A percentile compares a stretch with the other conserved stretches of the same genome.
phyloP scores from a whole-genome alignment of 352 stramenopile genomes.

The Pythium diclinum region DNA sequence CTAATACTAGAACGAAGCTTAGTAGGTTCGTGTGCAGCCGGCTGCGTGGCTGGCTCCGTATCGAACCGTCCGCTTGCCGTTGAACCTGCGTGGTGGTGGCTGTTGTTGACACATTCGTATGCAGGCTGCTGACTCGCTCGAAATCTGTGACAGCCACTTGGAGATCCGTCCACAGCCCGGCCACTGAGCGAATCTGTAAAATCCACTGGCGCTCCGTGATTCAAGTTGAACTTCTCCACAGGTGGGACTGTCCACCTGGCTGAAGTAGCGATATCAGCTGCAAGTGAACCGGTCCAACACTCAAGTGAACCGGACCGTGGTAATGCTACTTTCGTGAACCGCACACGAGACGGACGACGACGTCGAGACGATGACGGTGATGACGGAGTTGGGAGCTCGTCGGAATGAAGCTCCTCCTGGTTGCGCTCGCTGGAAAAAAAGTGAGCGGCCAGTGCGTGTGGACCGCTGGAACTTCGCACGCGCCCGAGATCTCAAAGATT shows the following conservation, averaged over 20 bases:
- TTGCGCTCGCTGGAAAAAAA: conserved; percentile 4
- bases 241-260: conserved; percentile 1
- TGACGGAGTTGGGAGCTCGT: neutral
- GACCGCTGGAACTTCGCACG: neutral
- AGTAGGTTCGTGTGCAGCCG: too few relatives aligned
- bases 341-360: neutral
- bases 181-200: neutral
- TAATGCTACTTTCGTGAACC: neutral
- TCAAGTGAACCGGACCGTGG: neutral
- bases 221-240: conserved; percentile 1
- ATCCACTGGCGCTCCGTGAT: neutral
- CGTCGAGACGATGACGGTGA: too few relatives aligned
- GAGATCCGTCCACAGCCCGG: conserved; percentile 1
- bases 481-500: neutral
- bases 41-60: too few relatives aligned
- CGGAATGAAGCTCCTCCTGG: neutral
- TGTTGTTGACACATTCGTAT: conserved; percentile 8
- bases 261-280: neutral
- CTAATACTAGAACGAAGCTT: too few relatives aligned
- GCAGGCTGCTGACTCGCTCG: neutral
- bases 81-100: neutral
- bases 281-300: neutral
- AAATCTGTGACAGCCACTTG: conserved; percentile 1
- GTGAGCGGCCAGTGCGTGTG: neutral
- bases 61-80: conserved; percentile 1